Evolutionary conservation across 176 grass and related monocot genomes (phyloP).

Genomic region (Eragrostis nindensis): DNA sequence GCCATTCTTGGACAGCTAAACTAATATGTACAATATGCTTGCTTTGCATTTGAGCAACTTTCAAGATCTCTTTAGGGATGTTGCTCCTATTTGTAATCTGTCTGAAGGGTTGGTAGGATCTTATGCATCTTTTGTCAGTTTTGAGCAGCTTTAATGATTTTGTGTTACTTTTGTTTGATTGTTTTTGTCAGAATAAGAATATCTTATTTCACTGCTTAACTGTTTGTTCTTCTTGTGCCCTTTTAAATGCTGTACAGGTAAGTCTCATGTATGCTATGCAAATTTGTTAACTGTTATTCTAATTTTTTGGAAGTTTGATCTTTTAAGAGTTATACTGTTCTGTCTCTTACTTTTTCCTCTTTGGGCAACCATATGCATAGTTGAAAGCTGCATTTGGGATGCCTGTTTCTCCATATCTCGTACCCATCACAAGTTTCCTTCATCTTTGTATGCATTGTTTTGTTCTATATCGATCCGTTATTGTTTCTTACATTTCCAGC

Average conservation of each 20-base stretch:
- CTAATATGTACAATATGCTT: conserved; percentile 21
- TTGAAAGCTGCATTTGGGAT: conserved; percentile 13
- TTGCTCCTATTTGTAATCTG: conserved; percentile 27
- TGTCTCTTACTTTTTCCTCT: background rate
- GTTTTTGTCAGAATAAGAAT: conserved; percentile 4
- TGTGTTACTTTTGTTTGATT: conserved; percentile 32
- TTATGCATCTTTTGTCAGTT: conserved; percentile 42
- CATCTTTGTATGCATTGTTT: conserved; percentile 12
- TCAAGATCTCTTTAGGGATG: conserved; percentile 39
- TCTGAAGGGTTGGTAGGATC: conserved; percentile 57
- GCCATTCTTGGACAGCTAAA: conserved; percentile 47
- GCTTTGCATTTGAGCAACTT: conserved; percentile 44
- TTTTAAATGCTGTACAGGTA: conserved; percentile 11
- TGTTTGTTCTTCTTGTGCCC: conserved; percentile 26
- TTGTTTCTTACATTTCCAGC: conserved; percentile 1
- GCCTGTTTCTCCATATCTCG: conserved; percentile 14
- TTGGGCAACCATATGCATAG: background rate
- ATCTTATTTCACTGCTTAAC: conserved; percentile 21
- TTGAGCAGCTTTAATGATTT: conserved; percentile 55
- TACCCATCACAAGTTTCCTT: background rate
- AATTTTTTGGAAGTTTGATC: conserved; percentile 15
- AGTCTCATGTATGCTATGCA: conserved; percentile 7
- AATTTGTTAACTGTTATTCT: background rate
- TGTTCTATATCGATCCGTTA: conserved; percentile 12
- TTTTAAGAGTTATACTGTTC: conserved; percentile 9